Evolutionary conservation across 2,329 filamentous ascomycete species (phyloP).

Genomic region (Aspergillus melleus): DNA sequence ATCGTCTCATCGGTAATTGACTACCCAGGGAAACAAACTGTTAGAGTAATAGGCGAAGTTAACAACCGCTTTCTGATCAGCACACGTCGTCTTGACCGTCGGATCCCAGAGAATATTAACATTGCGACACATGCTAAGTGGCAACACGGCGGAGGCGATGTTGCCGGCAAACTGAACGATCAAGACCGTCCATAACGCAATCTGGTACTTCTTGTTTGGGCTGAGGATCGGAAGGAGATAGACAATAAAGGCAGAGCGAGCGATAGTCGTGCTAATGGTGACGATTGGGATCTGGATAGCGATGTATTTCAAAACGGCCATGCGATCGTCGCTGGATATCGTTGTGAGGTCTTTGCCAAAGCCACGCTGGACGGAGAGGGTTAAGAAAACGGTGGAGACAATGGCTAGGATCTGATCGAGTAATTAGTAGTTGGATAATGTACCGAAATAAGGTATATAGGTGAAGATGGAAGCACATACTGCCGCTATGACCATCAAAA

Average conservation of each 20-base stretch:
- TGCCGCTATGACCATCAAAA: constrained; percentile 30
- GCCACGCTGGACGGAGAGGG: constrained; percentile 26
- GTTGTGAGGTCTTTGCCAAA: constrained; percentile 25
- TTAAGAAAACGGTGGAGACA: constrained; percentile 25
- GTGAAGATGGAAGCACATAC: constrained; percentile 13
- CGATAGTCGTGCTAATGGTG: constrained; percentile 30
- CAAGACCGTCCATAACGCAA: constrained; percentile 24
- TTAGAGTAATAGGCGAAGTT: constrained; percentile 32
- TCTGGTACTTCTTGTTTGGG: constrained; percentile 22
- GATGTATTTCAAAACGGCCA: constrained; percentile 27
- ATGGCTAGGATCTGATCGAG: constrained; percentile 22
- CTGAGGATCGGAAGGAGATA: constrained; percentile 30
- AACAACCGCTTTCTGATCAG: constrained; percentile 20
- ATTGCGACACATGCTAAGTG: constrained; percentile 29
- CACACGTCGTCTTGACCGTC: constrained; percentile 25
- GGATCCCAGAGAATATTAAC: constrained; percentile 26
- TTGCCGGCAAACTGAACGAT: constrained; percentile 27
- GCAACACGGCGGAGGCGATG: constrained; percentile 26
- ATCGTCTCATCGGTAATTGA: no score
- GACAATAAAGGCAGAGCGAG: constrained; percentile 29
- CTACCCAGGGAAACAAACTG: constrained; percentile 12
- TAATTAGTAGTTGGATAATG: no score
- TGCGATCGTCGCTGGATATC: constrained; percentile 10
- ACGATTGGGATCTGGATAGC: constrained; percentile 29
- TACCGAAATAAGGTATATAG: background rate